These are phyloP conservation scores for Metschnikowia cerradonensis DNA, from an alignment of 805 yeast species.

Conservation along the genomic window DNA sequence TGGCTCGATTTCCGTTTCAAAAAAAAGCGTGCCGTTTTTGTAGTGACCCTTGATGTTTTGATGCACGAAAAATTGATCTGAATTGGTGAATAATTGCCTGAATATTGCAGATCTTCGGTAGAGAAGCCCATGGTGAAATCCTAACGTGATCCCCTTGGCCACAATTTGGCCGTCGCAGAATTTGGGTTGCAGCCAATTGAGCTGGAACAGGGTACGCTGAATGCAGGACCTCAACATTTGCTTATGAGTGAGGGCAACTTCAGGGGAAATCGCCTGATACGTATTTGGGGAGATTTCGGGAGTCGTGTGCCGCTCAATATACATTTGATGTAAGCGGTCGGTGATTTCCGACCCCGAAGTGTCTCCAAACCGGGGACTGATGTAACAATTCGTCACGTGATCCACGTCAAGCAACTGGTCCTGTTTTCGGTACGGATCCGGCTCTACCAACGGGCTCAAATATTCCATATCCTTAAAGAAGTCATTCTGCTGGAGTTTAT, in stretches of 20 bases:
- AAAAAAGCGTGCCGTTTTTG: slow-evolving; percentile 15
- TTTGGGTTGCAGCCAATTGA: slow-evolving; percentile 18
- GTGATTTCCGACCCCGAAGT: background rate
- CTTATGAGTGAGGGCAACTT: background rate
- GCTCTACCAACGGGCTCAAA: slow-evolving; percentile 46
- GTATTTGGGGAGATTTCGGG: background rate
- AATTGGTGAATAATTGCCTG: slow-evolving; percentile 18
- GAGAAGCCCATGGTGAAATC: slow-evolving; percentile 34
- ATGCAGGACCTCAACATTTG: slow-evolving; percentile 2
- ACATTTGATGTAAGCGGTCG: background rate
- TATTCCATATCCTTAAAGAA: slow-evolving; percentile 50
- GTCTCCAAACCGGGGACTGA: slow-evolving; percentile 3
- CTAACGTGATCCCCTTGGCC: slow-evolving; percentile 26
- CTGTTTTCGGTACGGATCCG: slow-evolving; percentile 33
- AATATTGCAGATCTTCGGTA: slow-evolving; percentile 28
- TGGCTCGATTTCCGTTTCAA: slow-evolving; percentile 25
- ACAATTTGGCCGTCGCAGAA: slow-evolving; percentile 35
- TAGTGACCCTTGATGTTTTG: slow-evolving; percentile 25
- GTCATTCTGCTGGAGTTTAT: slow-evolving; percentile 45
- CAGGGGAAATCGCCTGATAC: slow-evolving; percentile 5
- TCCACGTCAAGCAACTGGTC: slow-evolving; percentile 37
- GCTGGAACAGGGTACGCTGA: background rate
- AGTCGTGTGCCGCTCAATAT: background rate
- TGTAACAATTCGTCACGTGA: slow-evolving; percentile 24
- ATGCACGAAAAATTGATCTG: slow-evolving; percentile 21